Evolutionary conservation across 208 protist genomes (phyloP), one percentile per base, ranked within the genome.

Genomic region (Trypanosoma conorhini): DNA sequence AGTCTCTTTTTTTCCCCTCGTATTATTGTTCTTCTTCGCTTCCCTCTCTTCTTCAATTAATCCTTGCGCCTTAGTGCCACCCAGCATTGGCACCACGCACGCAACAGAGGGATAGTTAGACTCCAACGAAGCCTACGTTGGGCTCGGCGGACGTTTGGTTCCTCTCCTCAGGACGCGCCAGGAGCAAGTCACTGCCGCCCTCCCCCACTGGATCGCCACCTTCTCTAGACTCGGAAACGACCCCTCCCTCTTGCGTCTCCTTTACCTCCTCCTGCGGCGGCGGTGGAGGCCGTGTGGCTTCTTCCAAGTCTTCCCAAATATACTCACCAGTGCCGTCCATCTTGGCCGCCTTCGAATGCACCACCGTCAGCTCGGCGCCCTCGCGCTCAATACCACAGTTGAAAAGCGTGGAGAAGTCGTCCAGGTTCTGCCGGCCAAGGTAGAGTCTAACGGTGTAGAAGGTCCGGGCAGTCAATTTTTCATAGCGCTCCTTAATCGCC

Each of bases 401-500:
- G 65, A 81, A 86, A 30, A 96, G 81, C 30, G 86, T 95, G n/a
- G 81, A 79, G 56, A 73, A 76, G 62, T 96, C 88, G 24, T 92
- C 87, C 24, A 96, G 73, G 60, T 81, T 86, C 62, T 95, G 88
- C 38, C 76, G 77, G n/a, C 81, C 89, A 21, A 89, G 76, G 73
- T 89, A 94, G 22, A 96, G 82, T 17, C 81, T 77, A 58, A 89
- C 85, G 17, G 77, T 87, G 76, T 94, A 93, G 62, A 94, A 94
- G 13, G 76, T 87, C 31, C 84, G 80, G 22, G 86, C 83, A 13
- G 86, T 94, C 35, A 96, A 76, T 72, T 93, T 95, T 65, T 93
- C 92, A 30, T 94, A 74, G 7, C 92, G 81, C 76, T 96, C 92
- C 72, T 96, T 96, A 40, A 96, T 92, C 7, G 84, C 84, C 77